These are phyloP conservation scores for Pugionium dolabratum DNA, from an alignment of 345 rosid species.

Conservation along the genomic window DNA sequence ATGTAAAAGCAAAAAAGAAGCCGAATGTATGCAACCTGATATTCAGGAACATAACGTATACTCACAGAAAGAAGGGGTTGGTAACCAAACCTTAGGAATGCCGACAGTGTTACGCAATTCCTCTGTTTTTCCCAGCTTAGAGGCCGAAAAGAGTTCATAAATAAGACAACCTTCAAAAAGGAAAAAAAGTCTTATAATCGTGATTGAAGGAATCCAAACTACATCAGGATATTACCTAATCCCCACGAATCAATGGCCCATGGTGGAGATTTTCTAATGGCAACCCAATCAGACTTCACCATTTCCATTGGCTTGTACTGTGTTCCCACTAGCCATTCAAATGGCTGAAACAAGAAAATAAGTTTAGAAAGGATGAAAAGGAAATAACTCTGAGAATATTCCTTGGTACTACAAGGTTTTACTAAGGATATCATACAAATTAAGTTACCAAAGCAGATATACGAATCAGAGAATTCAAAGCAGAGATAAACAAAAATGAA, in stretches of 20 bases:
- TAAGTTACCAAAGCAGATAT: not conserved
- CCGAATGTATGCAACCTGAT: not conserved
- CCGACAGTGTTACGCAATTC: constrained; percentile 90
- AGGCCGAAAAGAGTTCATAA: constrained; percentile 86
- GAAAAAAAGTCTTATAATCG: not conserved
- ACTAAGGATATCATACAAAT: constrained; percentile 7
- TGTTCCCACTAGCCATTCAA: constrained; percentile 90
- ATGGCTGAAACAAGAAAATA: constrained; percentile 58
- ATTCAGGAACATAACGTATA: constrained; percentile 21
- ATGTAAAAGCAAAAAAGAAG: constrained; percentile 5
- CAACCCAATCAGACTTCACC: constrained; percentile 85
- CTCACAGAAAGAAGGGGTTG: constrained; percentile 8
- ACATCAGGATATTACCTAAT: constrained; percentile 59
- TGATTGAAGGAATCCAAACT: not conserved
- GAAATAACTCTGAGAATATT: constrained; percentile 11
- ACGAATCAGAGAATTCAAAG: not conserved
- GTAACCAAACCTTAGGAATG: constrained; percentile 78
- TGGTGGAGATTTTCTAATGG: constrained; percentile 90
- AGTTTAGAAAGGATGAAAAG: constrained; percentile 25
- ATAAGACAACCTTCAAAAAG: constrained; percentile 78
- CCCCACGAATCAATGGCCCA: constrained; percentile 99
- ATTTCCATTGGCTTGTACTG: constrained; percentile 94
- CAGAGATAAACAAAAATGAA: not conserved
- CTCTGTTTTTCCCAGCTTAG: constrained; percentile 85
- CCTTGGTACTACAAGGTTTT: constrained; percentile 19